Base-by-base conservation (phyloP, 2,329 filamentous ascomycete genomes). In the Ramularia endophylla region DNA sequence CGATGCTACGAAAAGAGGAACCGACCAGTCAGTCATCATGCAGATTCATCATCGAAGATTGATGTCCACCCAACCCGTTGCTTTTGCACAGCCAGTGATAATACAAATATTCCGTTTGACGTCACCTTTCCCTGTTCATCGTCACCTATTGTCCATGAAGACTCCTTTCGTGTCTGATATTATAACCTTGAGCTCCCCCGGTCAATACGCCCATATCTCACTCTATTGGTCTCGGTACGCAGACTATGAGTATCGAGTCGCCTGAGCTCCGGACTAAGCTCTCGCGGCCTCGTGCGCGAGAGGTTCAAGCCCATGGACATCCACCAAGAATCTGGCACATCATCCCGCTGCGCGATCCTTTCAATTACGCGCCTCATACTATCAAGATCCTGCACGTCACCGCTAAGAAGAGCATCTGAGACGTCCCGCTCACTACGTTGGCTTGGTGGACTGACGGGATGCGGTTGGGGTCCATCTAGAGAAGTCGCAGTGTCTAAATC, bases 311-410 rank as follows among this genome's bases (percentile, higher is more conserved):
- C 68, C 13, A 69, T 65, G 15, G 63, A 66, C 39, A 63, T 63
- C 87, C 87, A 94, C 80, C 83, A 89, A 50, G 87, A 81, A 47
- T 92, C 85, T 0, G 85, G 83, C 40, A 92, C 83, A 53, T 89
- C 84, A 56, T 86, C 77, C 17, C 85, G 71, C 13, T 77, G 73
- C 25, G 81, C 78, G 40, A 94, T 71, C 31, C 78, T 74, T 52
- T 82, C 78, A 27, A 92, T 72, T 34, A 94, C 83, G 37, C 74
- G 73, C 52, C 85, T 81, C 75, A 89, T 83, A 33, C 81, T 77
- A 16, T 76, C 72, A 18, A 84, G 62, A 54, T 70, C 67, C 5
- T 53, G 45, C 9, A 53, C 50, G 16, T 54, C 55, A 27, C 53
- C 49, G 33, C 42, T 51, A 31, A 58, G 39, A 13, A 57, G 36